Base-by-base conservation (phyloP, 805 yeast genomes). In the Hanseniaspora taiwanica region DNA sequence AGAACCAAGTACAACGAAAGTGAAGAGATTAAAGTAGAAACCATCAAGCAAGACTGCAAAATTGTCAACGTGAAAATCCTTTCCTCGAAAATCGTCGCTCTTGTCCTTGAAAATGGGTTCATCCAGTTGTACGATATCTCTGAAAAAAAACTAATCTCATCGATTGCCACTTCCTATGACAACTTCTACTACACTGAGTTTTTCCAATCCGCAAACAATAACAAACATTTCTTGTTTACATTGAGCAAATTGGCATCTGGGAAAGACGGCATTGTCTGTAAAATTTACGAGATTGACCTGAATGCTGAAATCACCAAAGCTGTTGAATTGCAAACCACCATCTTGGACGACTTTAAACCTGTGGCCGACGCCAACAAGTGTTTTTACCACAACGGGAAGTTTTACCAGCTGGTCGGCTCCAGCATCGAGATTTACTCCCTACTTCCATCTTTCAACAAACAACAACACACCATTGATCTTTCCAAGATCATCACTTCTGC, bases 321-420 rank as follows among this genome's bases (percentile, higher is more conserved):
- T 29, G 49, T 44, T 29, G 60, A 56, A 39, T 35, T 54, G 19
- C 52, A 50, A 25, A 48, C 59, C 4, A 45, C 50, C 2, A 51
- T 53, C 12, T 27, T 55, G 16, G 56, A 55, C 27, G 46, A 50
- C 25, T 47, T 50, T 24, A 31, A 40, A 12, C 34, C 49, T 7
- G 32, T 34, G 19, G 38, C 23, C 4, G 42, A 42, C 6, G 42
- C 44, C 14, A 44, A 53, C 12, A 50, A 50, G 31, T 33, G 52
- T 12, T 55, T 53, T 35, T 56, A 53, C 35, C 52, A 54, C 36
- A 54, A 49, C 18, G 57, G 58, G 21, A 53, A 50, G 37, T 44
- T 50, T n/a, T 50, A 55, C 37, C 50, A 52, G 35, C 35, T 56
- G 34, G 42, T 42, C 9, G 12, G 33, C 31, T 14, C 35, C 21